Evolutionary conservation across 1,284 basidiomycete species (phyloP), one percentile per base, ranked within the genome.

Genomic region (Hymenochaete sp.): DNA sequence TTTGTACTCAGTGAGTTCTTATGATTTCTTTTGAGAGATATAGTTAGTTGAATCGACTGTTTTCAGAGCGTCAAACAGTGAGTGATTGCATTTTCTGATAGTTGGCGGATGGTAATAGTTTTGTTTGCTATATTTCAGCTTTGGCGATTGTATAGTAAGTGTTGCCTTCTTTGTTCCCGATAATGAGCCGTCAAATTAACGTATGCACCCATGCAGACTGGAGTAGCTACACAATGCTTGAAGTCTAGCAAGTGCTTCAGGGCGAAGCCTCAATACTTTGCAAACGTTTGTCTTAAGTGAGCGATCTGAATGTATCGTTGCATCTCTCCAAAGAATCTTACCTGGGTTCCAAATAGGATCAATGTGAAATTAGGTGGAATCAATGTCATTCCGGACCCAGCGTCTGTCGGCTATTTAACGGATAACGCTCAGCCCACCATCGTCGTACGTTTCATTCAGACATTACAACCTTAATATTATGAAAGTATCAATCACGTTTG

Each of bases 261-360:
- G 5, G 83, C 79, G 0, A 84, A 77, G 49, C 59, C 70, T 0
- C 84, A 87, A 52, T 88, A 87, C 56, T 88, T 70, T 48, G 81
- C 84, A 0, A 88, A 88, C 52, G 78, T 88, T 4, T 77, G 73
- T 52, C 60, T 88, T n/a, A 88, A 88, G 85, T 86, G 46, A 56
- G 72, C 61, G 3, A 25, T 35, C 14, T 31, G 14, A 14, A 10
- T 9, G 14, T 31, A 10, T 10, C 28, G 9, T 10, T 31, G 28
- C 10, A 31, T 21, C 13, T 27, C 16, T 36, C 40, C 9, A 31
- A 31, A 9, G 9, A 31, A n/a, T 8, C 21, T 35, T n/a, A n/a
- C 5, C 21, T n/a, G 13, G 14, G 14, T n/a, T 35, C 5, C 5
- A 8, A 24, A 9, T 53, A 88, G 84, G 58, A 71, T 89, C 53